Evolutionary conservation across 192 early-diverging fungal species (phyloP), one percentile per base, ranked within the genome.

Genomic region (Kickxella alabastrina): DNA sequence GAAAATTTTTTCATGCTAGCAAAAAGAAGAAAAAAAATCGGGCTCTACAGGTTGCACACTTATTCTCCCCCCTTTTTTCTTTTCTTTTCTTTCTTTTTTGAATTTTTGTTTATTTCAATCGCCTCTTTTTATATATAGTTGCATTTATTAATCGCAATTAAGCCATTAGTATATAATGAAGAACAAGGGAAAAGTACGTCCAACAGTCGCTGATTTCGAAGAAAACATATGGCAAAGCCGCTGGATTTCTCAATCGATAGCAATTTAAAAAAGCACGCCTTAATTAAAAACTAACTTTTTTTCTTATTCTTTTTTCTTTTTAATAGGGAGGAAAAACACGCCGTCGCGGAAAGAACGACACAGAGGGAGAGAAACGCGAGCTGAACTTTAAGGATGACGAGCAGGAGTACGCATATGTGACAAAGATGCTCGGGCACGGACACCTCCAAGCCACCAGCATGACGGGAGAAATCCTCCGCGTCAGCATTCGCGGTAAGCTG

Each of bases 281-380:
- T n/a, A n/a, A n/a, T n/a, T n/a, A n/a, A n/a, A n/a, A n/a, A n/a
- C n/a, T n/a, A n/a, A n/a, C n/a, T n/a, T n/a, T n/a, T n/a, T n/a
- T n/a, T n/a, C n/a, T n/a, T n/a, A n/a, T n/a, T n/a, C n/a, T 12
- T 32, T 32, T 32, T 21, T 43, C 18, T 43, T 10, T 15, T 12
- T 7, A 36, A n/a, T 75, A 76, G 88, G 89, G 89, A 80, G 89
- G 89, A 69, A 91, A 89, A 71, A 87, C 82, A 64, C 80, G 85
- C 78, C 82, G 86, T 79, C 86, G 91, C 76, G 94, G 96, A 83
- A 99, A 97, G 88, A 92, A 92, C 79, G 93, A 96, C 65, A 90
- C 87, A 67, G 91, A 92, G 55, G 82, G 79, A 48, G 89, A 92
- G 46, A 99, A 99, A 83, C 86, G 96, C 58, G 96, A 99, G 72